Base-by-base conservation (phyloP, 73 alveolate species). In the Paramecium sonneborni region DNA sequence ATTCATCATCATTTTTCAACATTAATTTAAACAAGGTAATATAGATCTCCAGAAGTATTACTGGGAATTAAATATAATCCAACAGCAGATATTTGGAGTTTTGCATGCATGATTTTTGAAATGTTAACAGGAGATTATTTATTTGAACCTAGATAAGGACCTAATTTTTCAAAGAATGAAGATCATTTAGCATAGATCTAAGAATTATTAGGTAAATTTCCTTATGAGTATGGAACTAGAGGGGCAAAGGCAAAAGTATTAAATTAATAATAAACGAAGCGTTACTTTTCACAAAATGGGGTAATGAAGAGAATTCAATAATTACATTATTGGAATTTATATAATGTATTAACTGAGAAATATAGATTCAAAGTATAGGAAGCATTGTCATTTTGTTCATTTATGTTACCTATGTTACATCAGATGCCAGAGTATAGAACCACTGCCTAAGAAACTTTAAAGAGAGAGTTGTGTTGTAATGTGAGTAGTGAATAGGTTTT, bases 101-200 rank as follows among this genome's bases (percentile, higher is more conserved):
- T 97, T 57, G 99, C 98, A 8, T 98, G 99, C 93, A 97, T 98
- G 93, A 93, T 97, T 12, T 96, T 98, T 84, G 99, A 98, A 89
- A 85, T 98, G 97, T 86, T 97, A 5, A 98, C 99, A 18, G 99
- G 99, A 26, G 99, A 97, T 92, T 98, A 94, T 93, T 92, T 98
- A 35, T 98, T 98, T 85, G 99, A 97, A 57, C 99, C 99, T 14
- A 92, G 96, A 85, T 72, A 95, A 68, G 92, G 98, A 11, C 94
- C 95, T 23, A 39, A 62, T 11, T 93, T 93, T 38, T 67, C 93
- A 6, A 92, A 93, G 70, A 93, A 93, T 86, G 97, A 96, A 72
- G 98, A 96, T 90, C 98, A 96, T 88, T 86, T 96, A 26, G 98
- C 98, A 1, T 95, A 95, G 70, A 95, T 96, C 35, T 85, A 95